Evolutionary conservation across 2,329 filamentous ascomycete genomes (phyloP), one percentile per base, ranked within the genome.

Genomic region (Beauveria caledonica): DNA sequence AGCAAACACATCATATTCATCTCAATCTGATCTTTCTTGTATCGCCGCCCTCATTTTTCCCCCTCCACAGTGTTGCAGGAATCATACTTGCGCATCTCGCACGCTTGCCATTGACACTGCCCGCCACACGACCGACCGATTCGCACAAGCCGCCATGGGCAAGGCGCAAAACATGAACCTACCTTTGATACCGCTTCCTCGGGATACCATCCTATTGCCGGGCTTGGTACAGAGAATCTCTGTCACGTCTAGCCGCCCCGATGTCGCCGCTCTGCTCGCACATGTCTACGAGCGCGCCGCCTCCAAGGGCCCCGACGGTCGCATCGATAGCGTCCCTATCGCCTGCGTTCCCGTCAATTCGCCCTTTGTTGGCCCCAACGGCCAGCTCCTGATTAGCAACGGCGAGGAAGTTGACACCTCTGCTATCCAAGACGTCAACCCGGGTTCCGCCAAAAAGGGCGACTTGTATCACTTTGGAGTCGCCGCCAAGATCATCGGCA

Each of bases 321-420:
- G 82, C 64, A 79, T 87, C 69, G 83, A 86, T 66, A 78, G 80
- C 65, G 85, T 96, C 66, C 86, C 89, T 9, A 86, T 97, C 65
- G 91, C 89, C 58, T 97, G 93, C 72, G 86, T 97, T 59, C 94
- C 94, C 21, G 79, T 97, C 62, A 87, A 81, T 64, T 94, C 90
- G 54, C 86, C 87, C 4, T 81, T 87, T 25, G 80, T 96, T 27
- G 86, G 86, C 61, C 80, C 82, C 29, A 86, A 90, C 68, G 92
- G 92, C 49, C 87, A 92, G 73, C 82, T 86, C 61, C 79, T 96
- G 65, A 82, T 95, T 60, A 84, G 88, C 58, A 81, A 86, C 69
- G 83, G 81, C 44, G 81, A 82, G 25, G 76, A 78, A 45, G 78
- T 79, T 64, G 78, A 80, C 64, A 68, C 66, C 19, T 68, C 73